These are phyloP conservation scores for Sporopachydermia lactativora DNA, from an alignment of 805 yeast species.

Conservation along the genomic window DNA sequence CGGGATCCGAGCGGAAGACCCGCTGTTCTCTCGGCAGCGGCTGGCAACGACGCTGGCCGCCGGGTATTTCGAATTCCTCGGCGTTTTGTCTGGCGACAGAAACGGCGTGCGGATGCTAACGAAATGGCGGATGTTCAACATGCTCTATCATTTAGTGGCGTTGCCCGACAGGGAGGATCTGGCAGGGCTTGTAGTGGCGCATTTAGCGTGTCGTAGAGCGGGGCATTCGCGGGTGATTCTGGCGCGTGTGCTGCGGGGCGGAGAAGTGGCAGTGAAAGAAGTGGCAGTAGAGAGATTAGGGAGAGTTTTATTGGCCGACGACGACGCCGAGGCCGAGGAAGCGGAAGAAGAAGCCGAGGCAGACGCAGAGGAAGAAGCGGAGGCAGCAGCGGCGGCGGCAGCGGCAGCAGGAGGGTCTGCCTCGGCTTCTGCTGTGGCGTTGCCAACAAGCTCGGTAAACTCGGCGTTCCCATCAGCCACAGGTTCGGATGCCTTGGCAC, in stretches of 20 bases:
- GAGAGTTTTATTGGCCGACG: constrained; percentile 17
- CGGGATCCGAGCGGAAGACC: constrained; percentile 60
- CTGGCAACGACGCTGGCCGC: constrained; percentile 49
- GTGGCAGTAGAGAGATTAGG: constrained; percentile 44
- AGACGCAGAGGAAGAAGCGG: no score
- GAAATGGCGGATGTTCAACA: constrained; percentile 76
- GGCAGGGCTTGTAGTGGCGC: constrained; percentile 40
- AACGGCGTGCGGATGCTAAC: constrained; percentile 59
- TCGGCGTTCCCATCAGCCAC: no score
- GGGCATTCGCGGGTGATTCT: constrained; percentile 59
- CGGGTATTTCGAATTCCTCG: constrained; percentile 73
- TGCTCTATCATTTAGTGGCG: constrained; percentile 56
- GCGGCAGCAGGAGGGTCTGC: no score
- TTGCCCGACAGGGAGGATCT: constrained; percentile 41
- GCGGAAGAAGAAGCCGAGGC: no score
- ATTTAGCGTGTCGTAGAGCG: constrained; percentile 43
- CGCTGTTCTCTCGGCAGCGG: constrained; percentile 49
- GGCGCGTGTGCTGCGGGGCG: constrained; percentile 45
- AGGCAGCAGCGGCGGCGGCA: no score
- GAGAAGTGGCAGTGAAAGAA: constrained; percentile 35
- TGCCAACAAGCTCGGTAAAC: no score
- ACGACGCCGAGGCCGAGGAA: no score
- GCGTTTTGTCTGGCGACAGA: constrained; percentile 44
- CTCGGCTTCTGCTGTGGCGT: no score
- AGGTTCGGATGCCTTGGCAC: no score